Evolutionary conservation across 1,284 basidiomycete species (phyloP).

Genomic region (Ganoderma lingzhi): DNA sequence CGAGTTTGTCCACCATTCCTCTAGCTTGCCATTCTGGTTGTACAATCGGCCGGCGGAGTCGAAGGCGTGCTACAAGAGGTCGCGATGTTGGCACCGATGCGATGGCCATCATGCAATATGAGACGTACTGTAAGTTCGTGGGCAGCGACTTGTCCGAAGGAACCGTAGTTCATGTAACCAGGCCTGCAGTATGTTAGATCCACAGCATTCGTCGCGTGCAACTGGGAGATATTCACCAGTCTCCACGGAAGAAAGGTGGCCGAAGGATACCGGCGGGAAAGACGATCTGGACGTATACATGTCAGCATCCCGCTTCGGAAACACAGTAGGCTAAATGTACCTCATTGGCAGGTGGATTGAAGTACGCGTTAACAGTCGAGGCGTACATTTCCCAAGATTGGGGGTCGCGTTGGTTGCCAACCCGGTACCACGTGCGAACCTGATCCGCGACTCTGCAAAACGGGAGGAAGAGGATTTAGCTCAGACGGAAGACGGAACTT

Average conservation of each 20-base stretch:
- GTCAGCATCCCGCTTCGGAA: slow-evolving; percentile 1
- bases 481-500: neutral
- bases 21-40: slow-evolving; percentile 84
- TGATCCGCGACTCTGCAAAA: slow-evolving; percentile 58
- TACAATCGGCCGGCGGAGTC: slow-evolving; percentile 90
- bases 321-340: slow-evolving; percentile 44
- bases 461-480: neutral
- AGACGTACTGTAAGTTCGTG: slow-evolving; percentile 84
- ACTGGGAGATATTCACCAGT: slow-evolving; percentile 66
- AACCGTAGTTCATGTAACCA: slow-evolving; percentile 88
- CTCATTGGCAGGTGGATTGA: slow-evolving; percentile 83
- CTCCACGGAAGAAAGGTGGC: slow-evolving; percentile 89
- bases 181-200: slow-evolving; percentile 60
- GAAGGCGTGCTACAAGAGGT: slow-evolving; percentile 80
- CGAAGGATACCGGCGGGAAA: slow-evolving; percentile 97
- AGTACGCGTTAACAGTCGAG: slow-evolving; percentile 83
- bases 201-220: slow-evolving; percentile 2
- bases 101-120: neutral
- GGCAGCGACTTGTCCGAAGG: slow-evolving; percentile 89
- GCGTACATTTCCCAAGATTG: slow-evolving; percentile 93
- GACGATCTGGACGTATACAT: slow-evolving; percentile 71
- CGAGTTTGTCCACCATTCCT: slow-evolving; percentile 87
- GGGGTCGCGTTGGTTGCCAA: slow-evolving; percentile 78
- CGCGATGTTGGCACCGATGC: slow-evolving; percentile 15
- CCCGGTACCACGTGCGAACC: slow-evolving; percentile 75